phyloP scores from a whole-genome alignment of 345 rosid genomes.

The Bretschneidera sinensis region DNA sequence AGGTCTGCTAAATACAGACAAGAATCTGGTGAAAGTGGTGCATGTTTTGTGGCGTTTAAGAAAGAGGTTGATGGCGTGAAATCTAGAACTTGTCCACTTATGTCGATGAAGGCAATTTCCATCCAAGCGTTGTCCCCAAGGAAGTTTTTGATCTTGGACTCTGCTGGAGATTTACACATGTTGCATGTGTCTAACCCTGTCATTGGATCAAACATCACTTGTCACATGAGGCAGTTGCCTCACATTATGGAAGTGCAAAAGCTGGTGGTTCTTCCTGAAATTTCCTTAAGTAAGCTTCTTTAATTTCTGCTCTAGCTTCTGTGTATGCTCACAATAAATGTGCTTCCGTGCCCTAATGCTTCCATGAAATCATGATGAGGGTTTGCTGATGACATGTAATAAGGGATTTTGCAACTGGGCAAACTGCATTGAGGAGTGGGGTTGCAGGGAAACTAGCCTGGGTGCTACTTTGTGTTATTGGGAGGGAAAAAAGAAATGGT shows the following conservation, averaged over 20 bases:
- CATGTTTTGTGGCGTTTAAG: constrained; percentile 45
- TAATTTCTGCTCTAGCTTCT: too few relatives aligned
- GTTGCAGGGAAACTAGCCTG: not conserved
- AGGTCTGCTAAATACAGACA: constrained; percentile 42
- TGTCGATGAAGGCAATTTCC: constrained; percentile 44
- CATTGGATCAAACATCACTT: constrained; percentile 34
- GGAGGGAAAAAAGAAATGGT: not conserved
- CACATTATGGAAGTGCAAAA: constrained; percentile 60
- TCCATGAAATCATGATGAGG: not conserved
- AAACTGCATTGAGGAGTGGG: not conserved
- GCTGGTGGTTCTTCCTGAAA: constrained; percentile 59
- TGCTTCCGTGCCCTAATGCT: not conserved
- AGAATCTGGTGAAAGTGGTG: constrained; percentile 36
- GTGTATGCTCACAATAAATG: too few relatives aligned
- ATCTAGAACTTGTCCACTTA: constrained; percentile 20
- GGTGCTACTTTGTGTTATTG: not conserved
- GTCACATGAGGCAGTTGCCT: constrained; percentile 49
- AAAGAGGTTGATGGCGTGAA: constrained; percentile 25
- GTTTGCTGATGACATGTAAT: not conserved
- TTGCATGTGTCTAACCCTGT: constrained; percentile 36
- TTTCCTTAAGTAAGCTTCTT: constrained; percentile 49
- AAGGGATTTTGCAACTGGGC: too few relatives aligned
- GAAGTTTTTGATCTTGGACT: constrained; percentile 57
- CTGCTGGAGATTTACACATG: constrained; percentile 52
- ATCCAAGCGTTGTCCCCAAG: constrained; percentile 52